Base-by-base conservation (phyloP, 192 early-diverging fungal species). In the Linnemannia exigua region DNA sequence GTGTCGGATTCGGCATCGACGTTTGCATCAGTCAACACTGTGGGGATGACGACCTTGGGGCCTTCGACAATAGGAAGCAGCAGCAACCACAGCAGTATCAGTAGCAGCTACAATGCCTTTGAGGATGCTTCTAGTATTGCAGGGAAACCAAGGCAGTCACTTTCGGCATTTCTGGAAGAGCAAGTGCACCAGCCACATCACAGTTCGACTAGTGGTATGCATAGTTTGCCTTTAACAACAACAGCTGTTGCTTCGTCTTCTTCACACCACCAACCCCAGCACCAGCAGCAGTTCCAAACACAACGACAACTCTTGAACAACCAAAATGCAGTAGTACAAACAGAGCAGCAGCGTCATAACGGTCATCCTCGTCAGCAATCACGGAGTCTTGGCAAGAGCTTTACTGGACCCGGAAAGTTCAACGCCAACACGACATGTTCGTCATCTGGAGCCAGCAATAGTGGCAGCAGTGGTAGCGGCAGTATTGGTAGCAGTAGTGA, bases 41-140 rank as follows among this genome's bases (percentile, higher is more conserved):
- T 73, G 17, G 69, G 16, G 14, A 82, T 77, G 77, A 72, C 66
- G 14, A 70, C 41, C 3, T 14, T 72, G n/a, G 67, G 44, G 12
- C 68, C 37, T 9, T 66, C 76, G n/a, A 70, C 72, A 14, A 68
- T 67, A 16, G 72, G 72, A 25, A 58, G 72, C 22, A 77, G 76
- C 33, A 76, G 67, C 35, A 85, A 61, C 35, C 37, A 75, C 58
- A 79, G 67, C 37, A 79, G 77, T 47, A 76, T 79, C 58, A 75
- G 70, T 28, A 85, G 77, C 37, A 79, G 46, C 58, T 69, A 76
- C n/a, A 63, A 71, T 37, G 58, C n/a, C 2, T 33, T 67, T 19
- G 71, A 77, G 19, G 37, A 22, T 16, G 31, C 37, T 20, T 22
- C n/a, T 36, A 31, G 44, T 22, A 19, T 48, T 20, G 25, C 66